Percentiles rank a stretch among this genome's conserved stretches.
These are phyloP conservation scores for Nicotiana sylvestris DNA, from an alignment of 257 asterid genomes.

Conservation along the genomic window DNA sequence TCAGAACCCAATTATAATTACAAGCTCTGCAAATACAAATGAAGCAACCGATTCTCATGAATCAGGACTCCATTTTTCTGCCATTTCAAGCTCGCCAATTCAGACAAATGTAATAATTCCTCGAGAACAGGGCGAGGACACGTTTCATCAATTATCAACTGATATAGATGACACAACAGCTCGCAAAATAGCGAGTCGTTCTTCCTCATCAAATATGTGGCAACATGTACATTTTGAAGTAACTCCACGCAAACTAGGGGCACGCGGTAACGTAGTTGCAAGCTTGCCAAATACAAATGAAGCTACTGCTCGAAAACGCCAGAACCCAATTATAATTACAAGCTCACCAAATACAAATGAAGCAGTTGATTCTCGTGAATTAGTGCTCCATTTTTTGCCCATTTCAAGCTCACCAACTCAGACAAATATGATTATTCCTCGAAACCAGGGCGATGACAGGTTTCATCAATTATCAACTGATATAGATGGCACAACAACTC, in stretches of 20 bases:
- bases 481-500: neutral
- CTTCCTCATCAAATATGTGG: too few species aligned
- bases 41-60: neutral
- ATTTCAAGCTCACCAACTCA: neutral
- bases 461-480: neutral
- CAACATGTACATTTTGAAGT: too few species aligned
- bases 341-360: neutral
- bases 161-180: too few species aligned
- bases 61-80: too few species aligned
- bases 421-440: neutral
- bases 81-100: neutral
- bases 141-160: too few species aligned
- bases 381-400: neutral
- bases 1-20: too few species aligned
- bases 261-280: neutral
- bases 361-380: neutral
- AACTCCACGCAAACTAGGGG: neutral
- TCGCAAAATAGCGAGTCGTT: too few species aligned
- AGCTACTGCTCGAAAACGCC: neutral
- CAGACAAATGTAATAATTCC: too few species aligned
- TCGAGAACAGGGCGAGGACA: too few species aligned
- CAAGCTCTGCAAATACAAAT: neutral
- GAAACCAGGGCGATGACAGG: neutral
- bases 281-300: too few species aligned
- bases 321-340: neutral